Evolutionary conservation across 2,329 filamentous ascomycete genomes (phyloP), one percentile per base, ranked within the genome.

Genomic region (Byssoonygena ceratinophila): DNA sequence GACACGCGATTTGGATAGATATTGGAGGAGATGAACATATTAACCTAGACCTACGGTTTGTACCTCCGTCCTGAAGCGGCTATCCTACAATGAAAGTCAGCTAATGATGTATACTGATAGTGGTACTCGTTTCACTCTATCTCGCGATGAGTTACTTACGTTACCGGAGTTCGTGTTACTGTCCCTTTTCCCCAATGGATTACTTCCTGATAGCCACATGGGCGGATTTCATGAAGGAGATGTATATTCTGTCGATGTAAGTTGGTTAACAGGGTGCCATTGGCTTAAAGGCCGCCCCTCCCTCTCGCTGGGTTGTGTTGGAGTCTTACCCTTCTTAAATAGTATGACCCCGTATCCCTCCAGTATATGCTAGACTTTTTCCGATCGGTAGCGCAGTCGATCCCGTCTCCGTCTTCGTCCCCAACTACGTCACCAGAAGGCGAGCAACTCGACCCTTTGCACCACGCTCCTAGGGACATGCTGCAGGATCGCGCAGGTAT

Each of bases 351-450:
- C 22, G 83, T 84, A 50, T 97, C 91, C 45, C 80, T 98, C 52
- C 89, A 97, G 71, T 98, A 97, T 74, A 98, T 98, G 92, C 81
- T 98, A 59, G 91, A 96, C 63, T 98, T 98, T 72, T 98, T 98
- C 76, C 85, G 92, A 59, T 83, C 84, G 59, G 91, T 98, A 58
- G 92, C 92, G 51, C 89, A 96, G 70, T 92, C 90, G n/a, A 97
- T 98, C 60, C 69, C 68, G 5, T 78, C 81, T 39, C 82, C 87
- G 57, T 74, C 79, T 14, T 76, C 77, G 27, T 87, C 86, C 49
- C 81, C 84, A 31, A 80, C 77, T 53, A 73, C 79, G 32, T 80
- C 81, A 1, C 77, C 80, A 4, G 73, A 76, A 29, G 65, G 68
- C 57, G 81, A 87, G 56, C 73, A 79, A 56, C 61, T 80, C 57